Evolutionary conservation across 805 yeast species (phyloP), one percentile per base, ranked within the genome.

Genomic region (Ascoidea tarda): DNA sequence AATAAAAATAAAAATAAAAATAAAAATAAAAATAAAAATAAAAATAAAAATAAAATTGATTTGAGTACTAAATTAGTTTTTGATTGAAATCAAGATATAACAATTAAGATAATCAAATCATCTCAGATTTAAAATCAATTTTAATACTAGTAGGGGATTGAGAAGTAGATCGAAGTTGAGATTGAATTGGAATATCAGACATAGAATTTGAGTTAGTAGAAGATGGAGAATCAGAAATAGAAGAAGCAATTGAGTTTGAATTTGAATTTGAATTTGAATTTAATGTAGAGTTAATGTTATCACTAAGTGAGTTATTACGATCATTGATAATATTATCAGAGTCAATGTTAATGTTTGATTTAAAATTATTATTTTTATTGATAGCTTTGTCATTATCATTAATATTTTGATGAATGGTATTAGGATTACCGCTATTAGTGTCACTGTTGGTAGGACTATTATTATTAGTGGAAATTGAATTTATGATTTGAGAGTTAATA

Each of bases 1-100:
- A 56, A 62, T 2, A 72, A 47, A 47, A 32, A 32, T 47, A 32
- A 47, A 47, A 47, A 6, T 28, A 47, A 28, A 14, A 46, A 28
- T 46, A 46, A 46, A 46, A 14, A 46, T 8, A 16, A 46, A 46
- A 28, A 28, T 42, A 42, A n/a, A 14, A n/a, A 42, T 14, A 14
- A 42, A n/a, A 14, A 42, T 2, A 42, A n/a, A 14, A 42, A 42
- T n/a, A 46, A 46, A 46, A n/a, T 46, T 8, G 12, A 10, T 16
- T 46, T 12, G 28, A 16, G 28, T 31, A 2, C 31, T 16, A 5
- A 31, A 10, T 21, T 6, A 12, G 48, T 21, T 31, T 46, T 46
- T 31, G 48, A 8, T 46, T 46, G 5, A 31, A 31, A n/a, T n/a
- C n/a, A n/a, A n/a, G n/a, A n/a, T n/a, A n/a, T n/a, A n/a, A 46